Percentiles rank a stretch among this genome's conserved stretches.
Conservation (phyloP, 1,139 yeast species). For the Sugiyamaella paludigena region DNA sequence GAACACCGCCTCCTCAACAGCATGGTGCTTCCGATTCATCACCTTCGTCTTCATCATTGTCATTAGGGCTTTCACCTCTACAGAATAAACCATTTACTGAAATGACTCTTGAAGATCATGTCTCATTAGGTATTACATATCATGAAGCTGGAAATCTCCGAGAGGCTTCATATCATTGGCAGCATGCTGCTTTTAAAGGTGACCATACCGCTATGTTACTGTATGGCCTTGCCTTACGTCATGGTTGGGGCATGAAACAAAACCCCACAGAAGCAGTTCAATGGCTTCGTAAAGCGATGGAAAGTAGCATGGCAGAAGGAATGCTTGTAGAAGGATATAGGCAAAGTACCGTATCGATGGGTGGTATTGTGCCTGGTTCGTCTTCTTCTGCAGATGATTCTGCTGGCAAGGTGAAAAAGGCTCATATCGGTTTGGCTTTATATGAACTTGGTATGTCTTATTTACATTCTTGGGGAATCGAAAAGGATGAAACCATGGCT, state of each 20-base stretch:
- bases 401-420: constrained; percentile 28
- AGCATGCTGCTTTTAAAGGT: constrained; percentile 59
- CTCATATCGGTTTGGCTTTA: constrained; percentile 43
- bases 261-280: constrained; percentile 56
- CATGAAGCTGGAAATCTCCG: constrained; percentile 59
- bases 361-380: neutral
- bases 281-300: constrained; percentile 57
- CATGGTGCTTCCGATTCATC: too few species aligned
- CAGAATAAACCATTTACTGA: constrained; percentile 25
- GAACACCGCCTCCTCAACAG: constrained; percentile 2
- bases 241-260: constrained; percentile 68
- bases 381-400: constrained; percentile 10
- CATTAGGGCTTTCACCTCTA: neutral
- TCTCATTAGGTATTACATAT: constrained; percentile 52
- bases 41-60: too few species aligned
- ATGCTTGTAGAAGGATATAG: constrained; percentile 5
- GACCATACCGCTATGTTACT: constrained; percentile 66
- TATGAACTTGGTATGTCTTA: constrained; percentile 63
- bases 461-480: constrained; percentile 58
- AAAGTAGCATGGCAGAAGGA: constrained; percentile 29
- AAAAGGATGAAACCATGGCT: constrained; percentile 57
- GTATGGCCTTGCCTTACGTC: constrained; percentile 65
- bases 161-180: constrained; percentile 69
- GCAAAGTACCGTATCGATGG: constrained; percentile 1
- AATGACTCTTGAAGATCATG: constrained; percentile 42